Base-by-base conservation (phyloP, 352 stramenopile genomes). In the Globisporangium recalcitrans region DNA sequence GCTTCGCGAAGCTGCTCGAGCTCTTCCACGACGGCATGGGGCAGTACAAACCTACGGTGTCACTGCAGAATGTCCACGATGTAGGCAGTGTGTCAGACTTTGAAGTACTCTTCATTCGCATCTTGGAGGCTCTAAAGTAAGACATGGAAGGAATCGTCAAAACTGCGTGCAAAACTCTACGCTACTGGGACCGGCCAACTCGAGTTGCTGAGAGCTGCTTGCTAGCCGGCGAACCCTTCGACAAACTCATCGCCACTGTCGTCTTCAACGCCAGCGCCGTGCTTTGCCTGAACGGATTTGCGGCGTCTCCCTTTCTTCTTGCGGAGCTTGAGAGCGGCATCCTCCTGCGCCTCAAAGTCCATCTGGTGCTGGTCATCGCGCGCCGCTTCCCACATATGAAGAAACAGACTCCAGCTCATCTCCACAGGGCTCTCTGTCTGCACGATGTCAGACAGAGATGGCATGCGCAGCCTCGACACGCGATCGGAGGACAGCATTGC, bases 321-420 rank as follows among this genome's bases (percentile, higher is more conserved):
- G 38, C 64, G 44, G 48, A 57, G 24, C 10, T 32, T 48, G 26
- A 60, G 63, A 1, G 65, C 61, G 19, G 26, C 38, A 1, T 70
- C 67, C 29, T 74, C 71, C 13, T 76, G 49, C 0, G 73, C 63
- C 21, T 90, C 83, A 36, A 91, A 74, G 63, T 94, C 82, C 59
- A 88, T 64, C 44, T 93, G 74, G 36, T 74, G 75, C 57, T 92
- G 77, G 52, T 95, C 86, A 49, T 90, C 74, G 5, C 73, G 75
- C 24, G 77, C 72, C 19, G 73, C 77, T 16, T 63, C 52, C 68
- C 78, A 87, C 9, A 79, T 77, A 52, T 68, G 56, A n/a, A 88
- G 38, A 26, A 92, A 85, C 2, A 89, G 52, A 9, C 69, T 83
- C 86, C 86, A 95, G 59, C 64, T 74, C 21, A 75, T 32, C 42